Base-by-base conservation (phyloP, 1,139 yeast species). In the Lodderomyces beijingensis region DNA sequence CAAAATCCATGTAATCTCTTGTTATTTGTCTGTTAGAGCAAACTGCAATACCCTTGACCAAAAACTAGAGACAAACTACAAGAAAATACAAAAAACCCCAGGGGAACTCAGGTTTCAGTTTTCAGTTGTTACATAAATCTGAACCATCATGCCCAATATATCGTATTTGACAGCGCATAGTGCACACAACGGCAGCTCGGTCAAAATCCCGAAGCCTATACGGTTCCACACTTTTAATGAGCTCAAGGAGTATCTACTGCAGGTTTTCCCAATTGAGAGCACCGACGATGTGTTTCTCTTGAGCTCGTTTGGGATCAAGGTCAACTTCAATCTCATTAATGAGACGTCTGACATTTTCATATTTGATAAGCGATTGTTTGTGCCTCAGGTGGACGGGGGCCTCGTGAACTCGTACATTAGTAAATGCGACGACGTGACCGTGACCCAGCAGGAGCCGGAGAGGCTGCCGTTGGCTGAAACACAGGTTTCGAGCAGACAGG, bases 291-390 rank as follows among this genome's bases (percentile, higher is more conserved):
- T 79, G 27, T 75, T 81, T 43, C 55, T 82, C n/a, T 55, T 82
- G 28, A 70, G 84, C 1, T 75, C 85, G 2, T 79, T 72, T 55
- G 91, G 88, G 0, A 67, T 73, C 30, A 77, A 73, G 45, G 59
- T 80, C 43, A 77, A 74, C 50, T 76, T 65, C 44, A 60, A 65
- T 25, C 66, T 70, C 48, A 57, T 74, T 31, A 62, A 64, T 42
- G 73, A 66, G 32, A 45, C 62, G 21, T 58, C 57, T 33, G 82
- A 77, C 36, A 60, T 80, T 3, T 80, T 70, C 50, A 76, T 74
- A 1, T 79, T 67, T 53, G 85, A 80, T 49, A 72, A 79, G 47
- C 59, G 76, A 33, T 53, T 74, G 30, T 79, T 79, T 41, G 44
- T 45, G 3, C 29, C 33, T 23, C 22, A 28, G 17, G 39, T 37